phyloP scores from a whole-genome alignment of 257 asterid genomes.

The Lavandula angustifolia region DNA sequence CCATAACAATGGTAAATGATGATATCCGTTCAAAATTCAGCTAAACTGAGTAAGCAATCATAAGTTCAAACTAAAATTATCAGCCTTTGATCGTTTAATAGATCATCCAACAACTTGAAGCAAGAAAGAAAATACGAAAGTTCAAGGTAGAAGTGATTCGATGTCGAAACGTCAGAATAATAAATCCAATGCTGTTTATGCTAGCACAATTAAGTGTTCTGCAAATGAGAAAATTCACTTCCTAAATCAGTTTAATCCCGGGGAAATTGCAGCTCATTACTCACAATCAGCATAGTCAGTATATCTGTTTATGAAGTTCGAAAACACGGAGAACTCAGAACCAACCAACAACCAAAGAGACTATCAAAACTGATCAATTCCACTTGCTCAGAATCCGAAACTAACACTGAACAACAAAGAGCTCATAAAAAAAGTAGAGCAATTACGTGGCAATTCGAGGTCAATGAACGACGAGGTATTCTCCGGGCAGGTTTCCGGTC shows the following conservation, averaged over 20 bases:
- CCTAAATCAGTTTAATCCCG: not conserved
- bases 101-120: not conserved
- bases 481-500: conserved; percentile 81
- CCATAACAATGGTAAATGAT: conserved; percentile 6
- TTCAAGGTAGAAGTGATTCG: not conserved
- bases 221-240: not conserved
- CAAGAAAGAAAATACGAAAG: not conserved
- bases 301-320: not conserved
- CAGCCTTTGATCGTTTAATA: conserved; percentile 9
- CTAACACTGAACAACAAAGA: not conserved
- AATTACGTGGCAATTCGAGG: conserved; percentile 76
- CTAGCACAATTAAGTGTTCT: not conserved
- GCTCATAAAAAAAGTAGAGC: conserved; percentile 5
- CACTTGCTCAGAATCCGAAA: conserved; percentile 16
- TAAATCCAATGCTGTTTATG: not conserved
- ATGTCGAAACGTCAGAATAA: conserved; percentile 14
- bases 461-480: conserved; percentile 80
- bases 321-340: not conserved
- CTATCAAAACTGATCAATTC: conserved; percentile 24
- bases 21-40: conserved; percentile 9
- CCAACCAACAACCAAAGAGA: conserved; percentile 14
- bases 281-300: conserved; percentile 1
- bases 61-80: conserved; percentile 2
- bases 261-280: not conserved
- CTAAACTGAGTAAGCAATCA: conserved; percentile 18